phyloP scores from a whole-genome alignment of 208 protist genomes.

The Crithidia expoeki region DNA sequence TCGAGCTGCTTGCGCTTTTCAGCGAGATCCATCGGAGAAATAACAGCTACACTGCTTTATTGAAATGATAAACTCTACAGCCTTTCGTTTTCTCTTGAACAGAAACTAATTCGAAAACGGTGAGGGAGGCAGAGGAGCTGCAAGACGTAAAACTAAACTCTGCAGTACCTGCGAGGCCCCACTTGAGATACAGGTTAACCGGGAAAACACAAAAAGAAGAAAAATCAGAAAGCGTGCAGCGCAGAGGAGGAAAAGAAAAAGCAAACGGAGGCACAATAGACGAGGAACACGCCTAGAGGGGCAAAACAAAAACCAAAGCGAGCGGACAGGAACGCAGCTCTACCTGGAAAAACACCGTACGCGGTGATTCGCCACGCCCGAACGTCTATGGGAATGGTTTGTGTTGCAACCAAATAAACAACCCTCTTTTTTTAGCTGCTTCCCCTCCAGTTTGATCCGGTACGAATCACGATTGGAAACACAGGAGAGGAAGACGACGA shows the following conservation, averaged over 20 bases:
- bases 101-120: too few relatives aligned
- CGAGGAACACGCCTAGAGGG: not conserved
- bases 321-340: not conserved
- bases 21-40: conserved; percentile 59
- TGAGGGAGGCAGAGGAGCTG: not conserved
- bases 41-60: not conserved
- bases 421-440: too few relatives aligned
- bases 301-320: too few relatives aligned
- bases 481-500: too few relatives aligned
- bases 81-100: not conserved
- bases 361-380: too few relatives aligned
- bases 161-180: too few relatives aligned
- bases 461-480: too few relatives aligned
- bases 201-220: not conserved
- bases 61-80: not conserved
- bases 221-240: too few relatives aligned
- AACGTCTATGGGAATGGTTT: too few relatives aligned
- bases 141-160: not conserved
- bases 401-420: too few relatives aligned
- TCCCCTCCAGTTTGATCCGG: too few relatives aligned
- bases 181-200: not conserved
- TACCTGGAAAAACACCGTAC: not conserved
- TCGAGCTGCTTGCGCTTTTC: conserved; percentile 70
- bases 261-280: not conserved
- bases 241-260: not conserved